A percentile compares a stretch with the other conserved stretches of the same genome.
phyloP scores from a whole-genome alignment of 495 filamentous ascomycete species.

The Xylaria nigripes region DNA sequence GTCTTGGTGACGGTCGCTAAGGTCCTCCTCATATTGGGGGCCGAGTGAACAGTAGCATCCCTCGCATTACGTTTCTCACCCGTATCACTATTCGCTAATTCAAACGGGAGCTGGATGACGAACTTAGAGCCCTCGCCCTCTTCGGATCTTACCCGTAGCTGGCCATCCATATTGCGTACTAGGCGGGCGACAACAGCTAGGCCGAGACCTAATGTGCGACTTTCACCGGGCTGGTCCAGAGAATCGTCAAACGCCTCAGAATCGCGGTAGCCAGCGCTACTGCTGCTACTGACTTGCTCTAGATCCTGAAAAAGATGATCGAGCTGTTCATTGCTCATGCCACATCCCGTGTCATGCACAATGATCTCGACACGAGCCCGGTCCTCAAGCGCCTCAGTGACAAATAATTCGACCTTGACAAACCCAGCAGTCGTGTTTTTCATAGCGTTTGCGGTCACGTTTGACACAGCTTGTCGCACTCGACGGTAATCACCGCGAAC shows the following conservation, averaged over 20 bases:
- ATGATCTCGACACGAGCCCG: slow-evolving; percentile 61
- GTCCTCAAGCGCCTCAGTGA: slow-evolving; percentile 30
- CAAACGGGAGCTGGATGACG: slow-evolving; percentile 61
- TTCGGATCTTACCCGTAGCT: slow-evolving; percentile 80
- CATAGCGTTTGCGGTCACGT: slow-evolving; percentile 79
- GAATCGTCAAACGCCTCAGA: slow-evolving; percentile 28
- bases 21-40: slow-evolving; percentile 12
- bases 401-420: slow-evolving; percentile 64
- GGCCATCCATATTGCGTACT: slow-evolving; percentile 84
- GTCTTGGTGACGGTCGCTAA: slow-evolving; percentile 24
- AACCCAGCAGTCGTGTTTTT: slow-evolving; percentile 66
- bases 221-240: slow-evolving; percentile 23
- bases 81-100: slow-evolving; percentile 45
- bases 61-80: slow-evolving; percentile 14
- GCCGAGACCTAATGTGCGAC: slow-evolving; percentile 63
- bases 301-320: slow-evolving; percentile 78
- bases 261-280: slow-evolving; percentile 41
- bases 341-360: slow-evolving; percentile 70
- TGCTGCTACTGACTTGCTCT: slow-evolving; percentile 66
- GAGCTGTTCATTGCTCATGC: slow-evolving; percentile 64
- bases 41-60: slow-evolving; percentile 11
- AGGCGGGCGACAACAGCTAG: slow-evolving; percentile 80
- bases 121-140: slow-evolving; percentile 80
- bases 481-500: slow-evolving; percentile 75
- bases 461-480: slow-evolving; percentile 72